These are phyloP conservation scores for Aspergillus sclerotialis DNA, from an alignment of 2,329 filamentous ascomycete genomes.

Conservation along the genomic window DNA sequence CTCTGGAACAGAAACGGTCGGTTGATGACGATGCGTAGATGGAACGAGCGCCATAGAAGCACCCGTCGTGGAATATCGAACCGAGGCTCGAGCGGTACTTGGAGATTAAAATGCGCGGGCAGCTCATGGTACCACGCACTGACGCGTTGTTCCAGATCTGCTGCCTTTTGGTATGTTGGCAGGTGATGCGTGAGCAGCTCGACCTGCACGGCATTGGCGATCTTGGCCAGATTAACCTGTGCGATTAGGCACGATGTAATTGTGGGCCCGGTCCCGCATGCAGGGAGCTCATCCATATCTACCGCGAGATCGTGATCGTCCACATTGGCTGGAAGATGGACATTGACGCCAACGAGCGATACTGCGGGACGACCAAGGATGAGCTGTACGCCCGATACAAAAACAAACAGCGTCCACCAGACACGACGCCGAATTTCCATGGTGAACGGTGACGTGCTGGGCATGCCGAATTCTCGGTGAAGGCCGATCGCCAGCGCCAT, in stretches of 20 bases:
- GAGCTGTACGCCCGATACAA: slow-evolving; percentile 12
- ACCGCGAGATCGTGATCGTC: slow-evolving; percentile 14
- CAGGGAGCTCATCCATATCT: slow-evolving; percentile 13
- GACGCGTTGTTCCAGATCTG: slow-evolving; percentile 11
- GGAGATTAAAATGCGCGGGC: slow-evolving; percentile 7
- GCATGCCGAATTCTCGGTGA: slow-evolving; percentile 15
- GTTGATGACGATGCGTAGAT: slow-evolving; percentile 16
- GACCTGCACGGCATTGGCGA: slow-evolving; percentile 14
- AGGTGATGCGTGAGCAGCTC: slow-evolving; percentile 14
- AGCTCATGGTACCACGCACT: slow-evolving; percentile 10
- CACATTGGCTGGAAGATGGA: slow-evolving; percentile 11
- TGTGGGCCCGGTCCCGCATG: slow-evolving; percentile 7
- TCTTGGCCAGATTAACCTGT: slow-evolving; percentile 14
- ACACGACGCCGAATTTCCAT: slow-evolving; percentile 15
- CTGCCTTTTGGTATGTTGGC: slow-evolving; percentile 9
- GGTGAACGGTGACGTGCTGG: slow-evolving; percentile 12
- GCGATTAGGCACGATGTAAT: slow-evolving; percentile 13
- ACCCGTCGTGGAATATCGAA: slow-evolving; percentile 13
- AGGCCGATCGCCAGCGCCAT: slow-evolving; percentile 13
- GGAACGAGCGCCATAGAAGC: slow-evolving; percentile 15
- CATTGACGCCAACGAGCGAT: slow-evolving; percentile 13
- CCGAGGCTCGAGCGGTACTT: slow-evolving; percentile 7
- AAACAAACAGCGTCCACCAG: slow-evolving; percentile 16
- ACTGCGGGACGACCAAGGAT: slow-evolving; percentile 13
- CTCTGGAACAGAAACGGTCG: slow-evolving; percentile 14